Evolutionary conservation across 495 filamentous ascomycete species (phyloP), one percentile per base, ranked within the genome.

Genomic region (Trichoderma reesei): DNA sequence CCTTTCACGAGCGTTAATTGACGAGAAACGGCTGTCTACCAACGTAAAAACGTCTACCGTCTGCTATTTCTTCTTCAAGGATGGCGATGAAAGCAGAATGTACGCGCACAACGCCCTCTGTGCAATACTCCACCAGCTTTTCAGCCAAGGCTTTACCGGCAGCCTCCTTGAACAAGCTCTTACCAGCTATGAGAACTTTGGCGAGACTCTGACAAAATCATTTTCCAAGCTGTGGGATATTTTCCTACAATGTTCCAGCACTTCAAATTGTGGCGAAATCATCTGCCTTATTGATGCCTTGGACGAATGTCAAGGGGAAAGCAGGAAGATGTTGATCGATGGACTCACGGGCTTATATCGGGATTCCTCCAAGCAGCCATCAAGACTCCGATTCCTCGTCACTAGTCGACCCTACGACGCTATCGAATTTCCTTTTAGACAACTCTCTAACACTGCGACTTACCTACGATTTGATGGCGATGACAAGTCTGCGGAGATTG

Each of bases 31-130:
- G 37, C 63, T 70, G 9, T 63, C 65, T n/a, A 67, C 61, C 4
- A 68, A 41, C 14, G 59, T 66, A 10, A 70, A 65, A 14, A 66
- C 69, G 3, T 65, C 69, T 8, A 68, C 71, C 11, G 66, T 77
- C 11, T 75, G 72, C 61, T 72, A 75, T 63, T 79, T 77, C 65
- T 78, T 79, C 65, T 76, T 79, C 66, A 79, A 78, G 38, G 72
- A 76, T 59, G 71, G 66, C 20, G 66, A 69, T 59, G 64, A 68
- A 31, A 34, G 56, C 2, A 70, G 68, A 7, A 70, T 61, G 37
- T 6, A 34, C 26, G 62, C 62, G 14, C 39, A 65, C 16, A 54
- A 65, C 66, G 77, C 75, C 11, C 62, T 79, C 11, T 70, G 62
- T 20, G 67, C 71, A 13, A 65, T 80, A 8, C 68, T 79, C 6